These are phyloP conservation scores for Podaxis pistillaris DNA, from an alignment of 768 basidiomycete genomes.

Conservation along the genomic window DNA sequence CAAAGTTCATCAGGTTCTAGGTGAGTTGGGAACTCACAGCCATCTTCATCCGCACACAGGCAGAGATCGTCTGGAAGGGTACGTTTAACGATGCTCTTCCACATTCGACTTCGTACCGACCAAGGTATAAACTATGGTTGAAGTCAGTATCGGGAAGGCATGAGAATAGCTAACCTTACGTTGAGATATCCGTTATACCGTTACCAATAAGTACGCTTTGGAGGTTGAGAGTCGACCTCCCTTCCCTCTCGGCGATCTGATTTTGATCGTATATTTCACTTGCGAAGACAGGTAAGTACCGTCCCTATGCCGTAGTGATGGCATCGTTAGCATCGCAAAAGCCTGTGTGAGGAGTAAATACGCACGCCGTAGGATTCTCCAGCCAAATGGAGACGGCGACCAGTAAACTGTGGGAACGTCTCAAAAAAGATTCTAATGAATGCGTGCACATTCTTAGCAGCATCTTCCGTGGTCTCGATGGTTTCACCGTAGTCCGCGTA, in stretches of 20 bases:
- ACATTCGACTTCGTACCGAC: constrained; percentile 61
- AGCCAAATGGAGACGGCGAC: constrained; percentile 66
- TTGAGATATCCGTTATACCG: constrained; percentile 45
- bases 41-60: constrained; percentile 60
- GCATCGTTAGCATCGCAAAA: constrained; percentile 14
- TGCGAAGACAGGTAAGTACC: constrained; percentile 73
- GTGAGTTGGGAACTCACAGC: constrained; percentile 40
- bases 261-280: constrained; percentile 78
- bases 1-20: neutral
- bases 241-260: constrained; percentile 44
- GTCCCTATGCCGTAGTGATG: constrained; percentile 43
- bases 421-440: constrained; percentile 82
- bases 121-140: constrained; percentile 33
- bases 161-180: constrained; percentile 25
- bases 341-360: neutral
- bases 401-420: constrained; percentile 69
- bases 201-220: constrained; percentile 68
- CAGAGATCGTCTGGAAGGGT: constrained; percentile 52
- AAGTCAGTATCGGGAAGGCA: neutral
- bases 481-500: constrained; percentile 62
- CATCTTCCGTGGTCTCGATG: constrained; percentile 74
- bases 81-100: constrained; percentile 52
- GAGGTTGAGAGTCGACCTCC: constrained; percentile 60
- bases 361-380: constrained; percentile 70
- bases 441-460: constrained; percentile 70